phyloP scores from a whole-genome alignment of 805 yeast species.

The Kuraishia borneana region DNA sequence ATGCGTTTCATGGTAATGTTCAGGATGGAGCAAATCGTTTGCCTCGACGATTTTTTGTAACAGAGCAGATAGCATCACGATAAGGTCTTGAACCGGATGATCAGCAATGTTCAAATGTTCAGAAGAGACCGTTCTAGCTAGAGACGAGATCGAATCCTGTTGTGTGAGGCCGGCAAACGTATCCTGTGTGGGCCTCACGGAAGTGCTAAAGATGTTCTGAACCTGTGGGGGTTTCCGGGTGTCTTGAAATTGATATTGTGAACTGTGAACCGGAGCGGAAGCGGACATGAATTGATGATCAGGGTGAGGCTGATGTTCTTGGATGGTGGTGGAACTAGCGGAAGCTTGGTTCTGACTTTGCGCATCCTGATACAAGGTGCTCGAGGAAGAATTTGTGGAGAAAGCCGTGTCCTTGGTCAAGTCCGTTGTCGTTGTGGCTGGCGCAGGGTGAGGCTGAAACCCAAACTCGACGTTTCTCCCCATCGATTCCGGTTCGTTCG shows the following conservation, averaged over 20 bases:
- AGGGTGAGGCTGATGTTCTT: slow-evolving; percentile 5
- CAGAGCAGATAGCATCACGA: slow-evolving; percentile 77
- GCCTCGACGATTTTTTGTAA: slow-evolving; percentile 83
- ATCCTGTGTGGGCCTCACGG: slow-evolving; percentile 4
- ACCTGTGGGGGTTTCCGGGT: not conserved
- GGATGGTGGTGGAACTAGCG: slow-evolving; percentile 9
- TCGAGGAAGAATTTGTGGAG: slow-evolving; percentile 21
- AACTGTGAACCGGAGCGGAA: slow-evolving; percentile 8
- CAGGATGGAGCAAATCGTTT: slow-evolving; percentile 74
- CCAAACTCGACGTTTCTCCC: slow-evolving; percentile 4
- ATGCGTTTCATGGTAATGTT: slow-evolving; percentile 34
- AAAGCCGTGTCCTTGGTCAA: slow-evolving; percentile 37
- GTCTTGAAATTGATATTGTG: slow-evolving; percentile 2
- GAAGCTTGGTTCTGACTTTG: slow-evolving; percentile 7
- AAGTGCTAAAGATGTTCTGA: slow-evolving; percentile 3
- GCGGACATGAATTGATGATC: slow-evolving; percentile 6
- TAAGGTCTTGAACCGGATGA: slow-evolving; percentile 69
- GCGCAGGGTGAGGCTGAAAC: slow-evolving; percentile 25
- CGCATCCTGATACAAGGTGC: slow-evolving; percentile 21
- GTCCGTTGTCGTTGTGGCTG: slow-evolving; percentile 44
- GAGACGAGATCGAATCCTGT: slow-evolving; percentile 4
- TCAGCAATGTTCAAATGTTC: slow-evolving; percentile 69
- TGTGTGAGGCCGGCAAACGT: slow-evolving; percentile 6
- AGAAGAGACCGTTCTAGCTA: slow-evolving; percentile 12
- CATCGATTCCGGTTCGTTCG: slow-evolving; percentile 9